These are phyloP conservation scores for Fraxinus velutina DNA, from an alignment of 305 asterid species.

Conservation along the genomic window DNA sequence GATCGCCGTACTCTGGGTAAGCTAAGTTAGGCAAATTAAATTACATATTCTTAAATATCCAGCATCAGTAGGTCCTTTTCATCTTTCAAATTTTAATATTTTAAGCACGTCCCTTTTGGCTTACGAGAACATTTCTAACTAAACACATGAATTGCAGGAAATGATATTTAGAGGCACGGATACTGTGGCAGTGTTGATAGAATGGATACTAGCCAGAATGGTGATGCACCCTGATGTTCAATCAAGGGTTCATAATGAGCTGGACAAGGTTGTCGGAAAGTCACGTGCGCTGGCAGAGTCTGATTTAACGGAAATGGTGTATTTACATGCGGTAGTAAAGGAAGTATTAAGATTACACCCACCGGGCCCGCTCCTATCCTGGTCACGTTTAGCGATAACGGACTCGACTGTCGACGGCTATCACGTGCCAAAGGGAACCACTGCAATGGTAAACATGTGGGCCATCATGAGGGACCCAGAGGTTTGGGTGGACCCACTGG, in stretches of 20 bases:
- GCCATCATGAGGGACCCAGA: slow-evolving; percentile 67
- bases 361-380: slow-evolving; percentile 82
- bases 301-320: slow-evolving; percentile 46
- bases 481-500: slow-evolving; percentile 55
- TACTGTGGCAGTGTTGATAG: slow-evolving; percentile 71
- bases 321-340: slow-evolving; percentile 72
- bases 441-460: slow-evolving; percentile 90
- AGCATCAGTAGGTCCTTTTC: slow-evolving; percentile 30
- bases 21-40: too few relatives aligned
- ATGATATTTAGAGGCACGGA: slow-evolving; percentile 90
- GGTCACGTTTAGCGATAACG: slow-evolving; percentile 69
- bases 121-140: too few relatives aligned
- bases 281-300: slow-evolving; percentile 55
- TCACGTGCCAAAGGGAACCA: slow-evolving; percentile 70
- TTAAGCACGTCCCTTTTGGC: too few relatives aligned
- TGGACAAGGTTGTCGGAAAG: slow-evolving; percentile 55
- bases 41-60: neutral
- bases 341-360: slow-evolving; percentile 74
- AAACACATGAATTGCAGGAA: slow-evolving; percentile 40
- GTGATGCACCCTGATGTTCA: slow-evolving; percentile 64
- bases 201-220: slow-evolving; percentile 76
- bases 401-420: slow-evolving; percentile 61
- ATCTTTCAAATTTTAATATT: neutral
- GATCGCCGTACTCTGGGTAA: slow-evolving; percentile 85
- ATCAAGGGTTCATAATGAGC: slow-evolving; percentile 54